Base-by-base conservation (phyloP, 768 basidiomycete species). In the Hydnum rufescens region DNA sequence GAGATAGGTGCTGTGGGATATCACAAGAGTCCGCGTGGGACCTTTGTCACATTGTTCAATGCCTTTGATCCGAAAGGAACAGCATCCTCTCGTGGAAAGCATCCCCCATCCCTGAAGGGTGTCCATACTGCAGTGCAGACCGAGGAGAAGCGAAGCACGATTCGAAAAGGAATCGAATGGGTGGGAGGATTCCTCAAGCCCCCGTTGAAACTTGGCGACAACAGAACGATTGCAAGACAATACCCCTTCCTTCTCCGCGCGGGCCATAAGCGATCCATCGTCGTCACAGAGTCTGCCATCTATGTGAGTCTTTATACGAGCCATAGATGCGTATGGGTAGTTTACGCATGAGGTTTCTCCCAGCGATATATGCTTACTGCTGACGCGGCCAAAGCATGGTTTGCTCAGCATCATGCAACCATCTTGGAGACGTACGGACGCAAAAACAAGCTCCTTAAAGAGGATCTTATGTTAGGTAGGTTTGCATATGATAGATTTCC, bases 31-130 rank as follows among this genome's bases (percentile, higher is more conserved):
- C 49, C 49, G 13, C 26, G 32, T 13, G 49, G 49, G 13, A 6
- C 13, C 28, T 50, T 50, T 32, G 30, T 50, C 31, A 29, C 6
- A 28, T 31, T 50, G 6, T 50, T 50, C 31, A 50, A 34, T 34
- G 49, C 49, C 6, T 50, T 50, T 25, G 49, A 50, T 29, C 49
- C 49, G 28, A 26, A 16, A 31, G 49, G 28, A 6, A 50, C 28
- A 16, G 29, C 32, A 31, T 13, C 26, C 13, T 16, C 44, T 8
- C 44, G 26, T 26, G 31, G 49, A 30, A 6, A 13, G 16, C 28
- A 28, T 50, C 26, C 28, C 16, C 49, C 49, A 18, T 16, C 49
- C 18, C 25, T 50, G 5, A 29, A 50, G 25, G 29, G 29, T 31
- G 16, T 29, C 49, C 28, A 29, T 25, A 32, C 28, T 16, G 49